A percentile compares a stretch with the other conserved stretches of the same genome.
phyloP scores from a whole-genome alignment of 2,329 filamentous ascomycete genomes.

The Zymoseptoria brevis region DNA sequence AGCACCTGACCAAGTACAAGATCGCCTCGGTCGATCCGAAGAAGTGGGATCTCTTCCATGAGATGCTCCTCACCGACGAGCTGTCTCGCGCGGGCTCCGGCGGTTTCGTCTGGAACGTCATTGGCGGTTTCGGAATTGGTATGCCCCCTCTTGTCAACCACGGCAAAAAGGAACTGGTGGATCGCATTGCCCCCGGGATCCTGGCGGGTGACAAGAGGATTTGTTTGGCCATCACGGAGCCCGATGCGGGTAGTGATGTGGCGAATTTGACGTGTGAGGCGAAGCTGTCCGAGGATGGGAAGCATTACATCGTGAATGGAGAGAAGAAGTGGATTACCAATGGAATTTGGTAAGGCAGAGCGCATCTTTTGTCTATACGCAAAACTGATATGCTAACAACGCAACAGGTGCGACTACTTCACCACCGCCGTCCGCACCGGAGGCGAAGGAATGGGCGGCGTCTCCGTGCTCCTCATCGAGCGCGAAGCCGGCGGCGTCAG shows the following conservation, averaged over 20 bases:
- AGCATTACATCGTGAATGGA: constrained; percentile 98
- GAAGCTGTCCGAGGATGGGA: constrained; percentile 87
- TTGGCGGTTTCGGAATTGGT: constrained; percentile 94
- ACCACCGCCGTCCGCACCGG: constrained; percentile 92
- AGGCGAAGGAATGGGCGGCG: constrained; percentile 73
- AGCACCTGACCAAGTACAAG: constrained; percentile 60
- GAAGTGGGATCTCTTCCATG: constrained; percentile 98
- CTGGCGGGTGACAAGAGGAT: constrained; percentile 92
- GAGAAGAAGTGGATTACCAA: constrained; percentile 99
- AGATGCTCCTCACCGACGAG: constrained; percentile 92
- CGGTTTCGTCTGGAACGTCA: constrained; percentile 92
- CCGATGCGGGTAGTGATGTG: constrained; percentile 86
- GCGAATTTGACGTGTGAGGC: constrained; percentile 94
- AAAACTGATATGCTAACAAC: background rate
- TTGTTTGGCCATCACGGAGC: constrained; percentile 94
- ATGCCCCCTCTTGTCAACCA: constrained; percentile 88
- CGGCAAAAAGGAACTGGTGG: constrained; percentile 72
- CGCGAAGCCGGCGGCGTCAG: constrained; percentile 74
- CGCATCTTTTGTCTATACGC: background rate
- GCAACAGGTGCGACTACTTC: constrained; percentile 82
- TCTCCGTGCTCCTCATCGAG: constrained; percentile 88
- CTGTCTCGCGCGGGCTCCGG: constrained; percentile 80
- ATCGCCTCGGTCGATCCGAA: constrained; percentile 74
- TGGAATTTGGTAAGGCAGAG: constrained; percentile 50
- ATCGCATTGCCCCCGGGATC: constrained; percentile 83